Evolutionary conservation across 306 rosid genomes (phyloP).

Genomic region (Inga leiocalycina): DNA sequence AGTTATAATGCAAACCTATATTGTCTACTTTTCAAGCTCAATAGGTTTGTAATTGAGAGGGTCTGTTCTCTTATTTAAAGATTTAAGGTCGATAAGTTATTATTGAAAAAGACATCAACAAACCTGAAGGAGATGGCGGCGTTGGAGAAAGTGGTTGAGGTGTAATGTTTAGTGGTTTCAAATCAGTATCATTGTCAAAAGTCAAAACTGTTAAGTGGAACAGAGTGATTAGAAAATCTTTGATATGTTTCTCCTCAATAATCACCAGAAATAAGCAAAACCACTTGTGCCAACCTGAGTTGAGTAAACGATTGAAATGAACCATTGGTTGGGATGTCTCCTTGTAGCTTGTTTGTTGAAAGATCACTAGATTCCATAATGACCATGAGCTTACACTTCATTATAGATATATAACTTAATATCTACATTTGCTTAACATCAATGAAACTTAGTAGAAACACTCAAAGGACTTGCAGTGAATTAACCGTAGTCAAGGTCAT

Average conservation of each 20-base stretch:
- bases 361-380: conserved; percentile 60
- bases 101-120: neutral
- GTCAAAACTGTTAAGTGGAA: conserved; percentile 40
- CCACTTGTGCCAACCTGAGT: conserved; percentile 49
- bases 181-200: neutral
- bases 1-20: neutral
- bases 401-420: neutral
- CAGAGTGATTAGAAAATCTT: conserved; percentile 1
- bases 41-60: neutral
- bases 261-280: neutral
- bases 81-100: neutral
- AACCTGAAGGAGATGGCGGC: conserved; percentile 38
- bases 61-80: neutral
- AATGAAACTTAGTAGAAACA: conserved; percentile 15
- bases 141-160: conserved; percentile 39
- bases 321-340: conserved; percentile 64
- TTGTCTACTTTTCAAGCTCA: neutral
- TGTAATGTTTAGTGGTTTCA: conserved; percentile 17
- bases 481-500: conserved; percentile 30
- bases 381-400: conserved; percentile 23
- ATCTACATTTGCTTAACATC: neutral
- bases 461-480: conserved; percentile 77
- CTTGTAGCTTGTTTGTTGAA: conserved; percentile 53
- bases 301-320: conserved; percentile 66
- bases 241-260: neutral